phyloP scores from a whole-genome alignment of 345 rosid species.

The Erucastrum elatum region DNA sequence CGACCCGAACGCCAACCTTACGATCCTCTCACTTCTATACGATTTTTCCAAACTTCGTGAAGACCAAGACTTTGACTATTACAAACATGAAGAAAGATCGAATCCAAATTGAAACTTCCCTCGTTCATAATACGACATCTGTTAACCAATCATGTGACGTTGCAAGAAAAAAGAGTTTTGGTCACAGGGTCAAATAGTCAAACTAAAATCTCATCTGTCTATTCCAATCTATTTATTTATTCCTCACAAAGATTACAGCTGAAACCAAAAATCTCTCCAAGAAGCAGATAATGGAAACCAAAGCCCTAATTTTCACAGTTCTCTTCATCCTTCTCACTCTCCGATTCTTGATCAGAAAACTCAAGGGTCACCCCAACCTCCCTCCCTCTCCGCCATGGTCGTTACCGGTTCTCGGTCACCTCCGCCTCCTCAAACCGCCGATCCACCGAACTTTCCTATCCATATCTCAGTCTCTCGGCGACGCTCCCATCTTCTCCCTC shows the following conservation, averaged over 20 bases:
- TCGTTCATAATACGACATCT: not conserved
- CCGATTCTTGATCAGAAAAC: not conserved
- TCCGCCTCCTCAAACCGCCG: conserved; percentile 2
- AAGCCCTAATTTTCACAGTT: not conserved
- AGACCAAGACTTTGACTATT: not conserved
- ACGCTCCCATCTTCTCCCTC: conserved; percentile 5
- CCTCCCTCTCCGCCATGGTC: conserved; percentile 1
- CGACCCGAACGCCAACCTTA: conserved; percentile 33
- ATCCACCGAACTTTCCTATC: conserved; percentile 3
- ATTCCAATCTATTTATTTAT: not conserved
- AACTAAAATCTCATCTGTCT: not conserved
- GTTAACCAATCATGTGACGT: not conserved
- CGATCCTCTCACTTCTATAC: not conserved
- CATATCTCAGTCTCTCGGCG: not conserved
- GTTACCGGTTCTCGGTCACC: not conserved
- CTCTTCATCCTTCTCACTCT: not conserved
- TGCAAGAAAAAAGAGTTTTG: not conserved
- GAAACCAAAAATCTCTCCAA: not conserved
- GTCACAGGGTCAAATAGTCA: not conserved
- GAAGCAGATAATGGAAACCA: not conserved
- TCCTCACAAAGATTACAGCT: not conserved
- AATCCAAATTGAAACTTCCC: not conserved
- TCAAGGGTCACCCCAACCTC: not conserved
- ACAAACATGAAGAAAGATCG: not conserved
- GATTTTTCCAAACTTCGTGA: not conserved